Conservation (phyloP, 1,284 basidiomycete species). For the Sporisorium graminicola region DNA sequence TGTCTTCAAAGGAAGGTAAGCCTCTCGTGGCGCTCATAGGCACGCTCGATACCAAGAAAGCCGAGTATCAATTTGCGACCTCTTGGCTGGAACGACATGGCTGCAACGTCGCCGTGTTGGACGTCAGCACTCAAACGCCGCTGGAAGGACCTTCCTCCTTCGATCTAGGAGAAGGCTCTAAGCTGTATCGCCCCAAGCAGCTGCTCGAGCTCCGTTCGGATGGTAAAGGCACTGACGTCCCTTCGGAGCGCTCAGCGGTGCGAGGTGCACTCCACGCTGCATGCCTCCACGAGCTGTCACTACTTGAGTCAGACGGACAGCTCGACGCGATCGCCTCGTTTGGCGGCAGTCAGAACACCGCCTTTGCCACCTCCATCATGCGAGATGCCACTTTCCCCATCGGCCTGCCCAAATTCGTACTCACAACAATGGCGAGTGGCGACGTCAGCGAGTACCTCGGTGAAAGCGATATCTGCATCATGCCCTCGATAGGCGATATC, state of each 20-base stretch:
- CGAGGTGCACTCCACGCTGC: constrained; percentile 16
- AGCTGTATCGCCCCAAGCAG: constrained; percentile 12
- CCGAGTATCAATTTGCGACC: constrained; percentile 40
- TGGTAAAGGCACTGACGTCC: not conserved
- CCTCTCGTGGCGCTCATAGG: constrained; percentile 41
- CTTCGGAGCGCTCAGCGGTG: constrained; percentile 18
- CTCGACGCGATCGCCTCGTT: constrained; percentile 40
- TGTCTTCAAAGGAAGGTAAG: not conserved
- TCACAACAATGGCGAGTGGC: constrained; percentile 47
- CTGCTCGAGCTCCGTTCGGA: constrained; percentile 11
- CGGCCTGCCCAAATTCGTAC: constrained; percentile 47
- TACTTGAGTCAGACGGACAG: not conserved
- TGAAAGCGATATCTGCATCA: constrained; percentile 45
- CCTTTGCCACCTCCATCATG: constrained; percentile 47
- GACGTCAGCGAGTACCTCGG: constrained; percentile 43
- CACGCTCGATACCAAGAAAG: constrained; percentile 44
- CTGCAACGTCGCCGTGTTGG: constrained; percentile 26
- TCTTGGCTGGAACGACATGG: constrained; percentile 27
- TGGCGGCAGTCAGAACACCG: constrained; percentile 46
- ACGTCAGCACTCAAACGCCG: constrained; percentile 25
- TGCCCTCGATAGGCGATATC: constrained; percentile 49
- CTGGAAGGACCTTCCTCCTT: constrained; percentile 17
- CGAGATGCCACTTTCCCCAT: constrained; percentile 28
- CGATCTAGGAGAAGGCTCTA: constrained; percentile 11
- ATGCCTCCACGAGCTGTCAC: constrained; percentile 15